A percentile compares a stretch with the other conserved stretches of the same genome.
Conservation (phyloP, 1,284 basidiomycete species). For the Trichosporon ovoides region DNA sequence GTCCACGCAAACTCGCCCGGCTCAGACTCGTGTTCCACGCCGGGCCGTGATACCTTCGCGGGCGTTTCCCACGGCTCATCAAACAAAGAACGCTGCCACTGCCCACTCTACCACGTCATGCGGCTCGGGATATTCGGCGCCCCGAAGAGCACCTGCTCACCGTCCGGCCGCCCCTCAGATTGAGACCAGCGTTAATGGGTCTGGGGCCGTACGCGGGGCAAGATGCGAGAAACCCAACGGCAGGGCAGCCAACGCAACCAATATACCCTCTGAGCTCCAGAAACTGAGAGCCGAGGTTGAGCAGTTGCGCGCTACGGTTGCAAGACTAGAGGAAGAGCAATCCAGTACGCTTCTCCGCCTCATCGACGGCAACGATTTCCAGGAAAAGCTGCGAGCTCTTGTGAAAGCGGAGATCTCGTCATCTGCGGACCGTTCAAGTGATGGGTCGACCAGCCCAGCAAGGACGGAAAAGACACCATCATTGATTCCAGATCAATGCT, state of each 20-base stretch:
- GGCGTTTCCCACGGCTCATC: background rate
- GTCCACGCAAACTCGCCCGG: background rate
- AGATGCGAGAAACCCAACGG: no score
- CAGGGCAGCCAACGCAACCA: background rate
- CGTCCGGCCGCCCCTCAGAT: no score
- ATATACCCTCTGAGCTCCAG: background rate
- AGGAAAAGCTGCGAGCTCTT: background rate
- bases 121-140: no score
- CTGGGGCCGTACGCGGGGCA: no score
- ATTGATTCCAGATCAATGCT: no score
- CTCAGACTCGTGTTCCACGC: background rate
- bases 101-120: no score
- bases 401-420: background rate
- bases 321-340: background rate
- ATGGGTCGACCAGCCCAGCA: no score
- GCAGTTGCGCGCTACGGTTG: background rate
- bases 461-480: no score
- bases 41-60: background rate
- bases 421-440: no score
- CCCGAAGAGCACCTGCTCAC: no score
- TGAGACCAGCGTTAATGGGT: background rate
- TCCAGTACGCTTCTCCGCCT: background rate
- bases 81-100: background rate
- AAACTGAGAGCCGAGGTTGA: background rate
- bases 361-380: background rate